Base-by-base conservation (phyloP, 495 filamentous ascomycete genomes). In the Hypoxylon crocopeplum region DNA sequence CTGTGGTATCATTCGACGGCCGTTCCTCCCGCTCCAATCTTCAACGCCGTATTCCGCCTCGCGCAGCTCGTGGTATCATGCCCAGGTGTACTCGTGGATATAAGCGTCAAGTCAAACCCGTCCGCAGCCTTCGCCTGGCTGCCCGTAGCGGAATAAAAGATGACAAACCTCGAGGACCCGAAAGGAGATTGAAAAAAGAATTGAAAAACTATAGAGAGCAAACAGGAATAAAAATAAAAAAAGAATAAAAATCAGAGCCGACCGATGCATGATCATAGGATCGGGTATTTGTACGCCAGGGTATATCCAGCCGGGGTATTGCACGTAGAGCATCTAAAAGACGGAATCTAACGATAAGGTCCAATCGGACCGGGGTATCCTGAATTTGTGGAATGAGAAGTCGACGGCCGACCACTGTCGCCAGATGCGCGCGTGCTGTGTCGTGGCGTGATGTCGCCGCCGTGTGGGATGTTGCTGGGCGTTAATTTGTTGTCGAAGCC, bases 361-460 rank as follows among this genome's bases (percentile, higher is more conserved):
- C 88, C 89, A 79, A 89, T 88, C 22, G 89, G 89, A 81, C 86
- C 89, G 83, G 89, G 89, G 89, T 92, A 92, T 91, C 88, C 88
- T 85, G 88, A 91, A 87, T 83, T 82, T 59, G 85, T 88, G 80
- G 91, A 95, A 89, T 94, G 90, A 80, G 90, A 93, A 78, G 91
- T 95, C 68, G 88, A 90, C 70, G 91, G 91, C 64, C 91, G 90
- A 79, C 91, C 91, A 82, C 89, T 92, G 74, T 95, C 91, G 73
- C 87, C 88, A 73, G 90, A 93, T 65, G 85, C 84, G 72, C 91
- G 87, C 64, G 86, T 84, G 69, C 86, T 83, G 78, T 93, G 88
- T 72, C 86, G 90, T 37, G 91, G 89, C 19, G 91, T 94, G 59
- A 83, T 83, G 73, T 95, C 91, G 64, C 90, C 90, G 30, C 80